These are phyloP conservation scores for Tolypocladium sp. DNA, from an alignment of 2,329 filamentous ascomycete genomes.

Conservation along the genomic window DNA sequence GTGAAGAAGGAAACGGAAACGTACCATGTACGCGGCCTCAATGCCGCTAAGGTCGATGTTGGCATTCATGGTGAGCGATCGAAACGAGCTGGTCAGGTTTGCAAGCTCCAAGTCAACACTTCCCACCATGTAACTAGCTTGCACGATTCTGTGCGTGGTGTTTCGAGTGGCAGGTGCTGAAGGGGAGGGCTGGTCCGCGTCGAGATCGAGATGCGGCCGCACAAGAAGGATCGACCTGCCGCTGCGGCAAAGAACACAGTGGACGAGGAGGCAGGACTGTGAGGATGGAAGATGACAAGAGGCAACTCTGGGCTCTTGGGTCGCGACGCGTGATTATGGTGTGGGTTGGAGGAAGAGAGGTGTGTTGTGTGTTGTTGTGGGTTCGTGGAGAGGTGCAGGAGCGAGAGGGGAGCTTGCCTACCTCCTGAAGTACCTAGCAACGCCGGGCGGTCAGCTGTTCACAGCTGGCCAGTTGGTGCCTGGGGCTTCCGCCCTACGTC, in stretches of 20 bases:
- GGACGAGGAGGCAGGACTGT: not conserved
- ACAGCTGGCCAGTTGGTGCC: not conserved
- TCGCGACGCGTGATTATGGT: not conserved
- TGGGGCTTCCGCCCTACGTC: not conserved
- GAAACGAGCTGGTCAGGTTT: not conserved
- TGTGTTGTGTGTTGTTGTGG: not conserved
- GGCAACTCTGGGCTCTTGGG: not conserved
- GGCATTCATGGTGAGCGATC: not conserved
- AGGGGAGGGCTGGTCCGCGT: too few species aligned
- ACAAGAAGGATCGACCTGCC: not conserved
- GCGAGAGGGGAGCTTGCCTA: not conserved
- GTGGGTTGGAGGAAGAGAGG: not conserved
- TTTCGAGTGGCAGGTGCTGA: not conserved
- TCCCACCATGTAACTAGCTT: not conserved
- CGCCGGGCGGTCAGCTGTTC: not conserved
- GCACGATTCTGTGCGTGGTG: not conserved
- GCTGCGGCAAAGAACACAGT: not conserved
- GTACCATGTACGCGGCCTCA: not conserved
- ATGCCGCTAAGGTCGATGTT: not conserved
- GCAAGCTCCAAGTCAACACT: not conserved
- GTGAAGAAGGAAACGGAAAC: not conserved
- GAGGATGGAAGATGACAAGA: too few species aligned
- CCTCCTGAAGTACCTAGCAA: not conserved
- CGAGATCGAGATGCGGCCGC: not conserved
- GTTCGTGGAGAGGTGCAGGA: not conserved